These are phyloP conservation scores for Durio zibethinus DNA, from an alignment of 345 rosid species.

Conservation along the genomic window DNA sequence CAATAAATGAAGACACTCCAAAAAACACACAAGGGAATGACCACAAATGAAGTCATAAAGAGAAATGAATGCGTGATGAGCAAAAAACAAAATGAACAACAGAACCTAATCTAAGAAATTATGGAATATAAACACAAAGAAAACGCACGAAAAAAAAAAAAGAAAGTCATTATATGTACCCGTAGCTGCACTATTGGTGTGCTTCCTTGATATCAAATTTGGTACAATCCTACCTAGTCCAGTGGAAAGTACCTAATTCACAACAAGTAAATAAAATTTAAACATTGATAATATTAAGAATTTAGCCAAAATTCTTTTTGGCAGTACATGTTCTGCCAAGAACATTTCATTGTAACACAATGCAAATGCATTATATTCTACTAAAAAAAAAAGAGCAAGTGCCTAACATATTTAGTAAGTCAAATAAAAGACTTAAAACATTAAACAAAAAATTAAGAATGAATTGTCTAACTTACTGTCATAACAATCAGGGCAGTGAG, in stretches of 20 bases:
- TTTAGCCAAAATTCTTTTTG: background rate
- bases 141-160: background rate
- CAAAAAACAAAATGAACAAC: background rate
- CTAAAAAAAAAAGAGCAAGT: background rate
- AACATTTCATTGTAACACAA: background rate
- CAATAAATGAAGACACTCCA: background rate
- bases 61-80: background rate
- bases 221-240: constrained; percentile 99
- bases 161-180: constrained; percentile 36
- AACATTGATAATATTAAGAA: constrained; percentile 7
- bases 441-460: background rate
- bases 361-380: constrained; percentile 8
- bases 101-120: background rate
- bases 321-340: background rate
- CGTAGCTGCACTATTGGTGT: constrained; percentile 97
- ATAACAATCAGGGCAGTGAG: constrained; percentile 86
- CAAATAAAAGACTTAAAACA: background rate
- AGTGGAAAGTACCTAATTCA: constrained; percentile 85
- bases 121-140: background rate
- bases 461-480: constrained; percentile 65
- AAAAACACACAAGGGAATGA: background rate
- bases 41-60: background rate
- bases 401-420: background rate
- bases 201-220: constrained; percentile 97
- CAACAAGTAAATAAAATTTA: constrained; percentile 24